Evolutionary conservation across 352 stramenopile species (phyloP), one percentile per base, ranked within the genome.

Genomic region (Phytophthora ohioensis): DNA sequence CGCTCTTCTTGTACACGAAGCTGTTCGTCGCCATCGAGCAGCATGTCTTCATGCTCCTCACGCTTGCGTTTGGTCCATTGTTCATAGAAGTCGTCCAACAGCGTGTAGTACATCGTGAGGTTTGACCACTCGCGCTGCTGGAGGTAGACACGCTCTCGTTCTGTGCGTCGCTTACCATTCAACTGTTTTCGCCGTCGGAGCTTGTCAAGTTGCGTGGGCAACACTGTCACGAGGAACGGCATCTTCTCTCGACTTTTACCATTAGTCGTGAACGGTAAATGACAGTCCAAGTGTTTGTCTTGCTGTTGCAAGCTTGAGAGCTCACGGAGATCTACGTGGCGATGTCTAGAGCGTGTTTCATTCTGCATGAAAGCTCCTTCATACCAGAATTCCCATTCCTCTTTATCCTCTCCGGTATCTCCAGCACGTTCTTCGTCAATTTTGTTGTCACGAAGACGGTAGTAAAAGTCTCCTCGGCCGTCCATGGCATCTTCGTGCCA

Each of bases 401-500:
- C 36, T 21, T 13, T 76, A 6, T 57, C 57, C 45, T 69, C 56
- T 2, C 49, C 45, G 43, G 41, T 47, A 41, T 65, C 53, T 32
- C 46, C 46, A 42, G 9, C 13, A 32, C 6, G 32, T 51, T 35
- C 42, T 49, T 62, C 10, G 21, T 61, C 39, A 45, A 0, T 27
- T 0, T 27, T 46, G 5, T 42, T 38, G 32, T 64, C 21, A 35
- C 60, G 45, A 38, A 63, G 55, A 47, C 62, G 67, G 52, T 90
- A 84, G 65, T 74, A 88, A 57, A 88, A 83, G 31, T 91, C 82
- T 5, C 83, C 85, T 36, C 83, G 78, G 30, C 85, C 83, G 39
- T 80, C 76, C 76, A 90, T 86, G 4, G 73, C 73, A 51, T 91
- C 84, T 54, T 91, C 81, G 31, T 82, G 76, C 85, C 83, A 91